A percentile compares a stretch with the other conserved stretches of the same genome.
Conservation (phyloP, 257 asterid genomes). For the Ilex aquifolium region DNA sequence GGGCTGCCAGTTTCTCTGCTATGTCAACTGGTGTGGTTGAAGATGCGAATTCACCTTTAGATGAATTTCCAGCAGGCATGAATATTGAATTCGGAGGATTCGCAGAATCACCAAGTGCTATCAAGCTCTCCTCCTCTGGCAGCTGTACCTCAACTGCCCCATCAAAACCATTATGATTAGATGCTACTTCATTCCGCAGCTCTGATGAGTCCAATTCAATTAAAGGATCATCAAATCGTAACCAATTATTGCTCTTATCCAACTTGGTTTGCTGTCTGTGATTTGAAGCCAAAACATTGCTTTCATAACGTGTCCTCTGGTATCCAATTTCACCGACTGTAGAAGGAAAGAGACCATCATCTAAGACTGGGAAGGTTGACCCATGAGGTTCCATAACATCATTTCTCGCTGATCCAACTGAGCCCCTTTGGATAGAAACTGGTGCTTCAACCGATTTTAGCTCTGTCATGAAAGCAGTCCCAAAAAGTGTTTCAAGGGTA, state of each 20-base stretch:
- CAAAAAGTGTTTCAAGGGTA: constrained; percentile 83
- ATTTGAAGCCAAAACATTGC: constrained; percentile 27
- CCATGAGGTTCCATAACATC: constrained; percentile 34
- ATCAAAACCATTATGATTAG: constrained; percentile 37
- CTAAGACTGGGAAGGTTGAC: constrained; percentile 30
- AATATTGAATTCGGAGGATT: constrained; percentile 30
- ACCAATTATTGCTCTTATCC: constrained; percentile 48
- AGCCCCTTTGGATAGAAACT: constrained; percentile 65
- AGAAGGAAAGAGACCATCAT: constrained; percentile 28
- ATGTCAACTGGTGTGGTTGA: constrained; percentile 40
- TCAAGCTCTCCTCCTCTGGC: constrained; percentile 58
- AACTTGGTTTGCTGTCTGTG: constrained; percentile 34
- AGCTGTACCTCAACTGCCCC: constrained; percentile 42
- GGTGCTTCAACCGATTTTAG: constrained; percentile 80
- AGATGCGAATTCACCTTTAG: constrained; percentile 24
- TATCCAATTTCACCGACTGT: constrained; percentile 25
- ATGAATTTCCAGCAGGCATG: constrained; percentile 32
- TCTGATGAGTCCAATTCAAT: constrained; percentile 31
- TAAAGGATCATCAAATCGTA: constrained; percentile 34
- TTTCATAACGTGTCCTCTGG: constrained; percentile 26
- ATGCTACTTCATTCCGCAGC: constrained; percentile 24
- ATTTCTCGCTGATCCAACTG: constrained; percentile 34
- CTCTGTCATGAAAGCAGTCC: constrained; percentile 85
- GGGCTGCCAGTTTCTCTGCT: constrained; percentile 46
- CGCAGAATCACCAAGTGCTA: constrained; percentile 38